Percentiles rank a stretch among this genome's conserved stretches.
These are phyloP conservation scores for Monilinia polystroma DNA, from an alignment of 2,329 filamentous ascomycete genomes.

Conservation along the genomic window DNA sequence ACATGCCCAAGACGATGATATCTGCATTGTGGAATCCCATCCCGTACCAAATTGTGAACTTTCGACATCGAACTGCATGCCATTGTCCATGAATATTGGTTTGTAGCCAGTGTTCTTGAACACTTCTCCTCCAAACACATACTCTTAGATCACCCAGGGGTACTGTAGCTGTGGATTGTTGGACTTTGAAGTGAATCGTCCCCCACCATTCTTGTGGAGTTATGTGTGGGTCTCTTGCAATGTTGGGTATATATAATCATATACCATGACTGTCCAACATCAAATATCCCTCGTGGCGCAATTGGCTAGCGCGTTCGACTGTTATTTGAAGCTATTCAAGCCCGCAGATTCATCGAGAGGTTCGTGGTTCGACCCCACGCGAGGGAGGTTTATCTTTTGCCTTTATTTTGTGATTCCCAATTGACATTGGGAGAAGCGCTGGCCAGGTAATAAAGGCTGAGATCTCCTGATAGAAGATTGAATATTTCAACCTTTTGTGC, in stretches of 20 bases:
- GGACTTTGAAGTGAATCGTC: background rate
- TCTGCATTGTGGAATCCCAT: background rate
- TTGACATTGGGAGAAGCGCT: background rate
- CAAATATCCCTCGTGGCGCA: slow-evolving; percentile 21
- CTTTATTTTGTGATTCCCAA: background rate
- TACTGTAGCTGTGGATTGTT: background rate
- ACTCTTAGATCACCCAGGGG: background rate
- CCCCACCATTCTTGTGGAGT: slow-evolving; percentile 11
- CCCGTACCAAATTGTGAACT: background rate
- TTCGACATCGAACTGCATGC: background rate
- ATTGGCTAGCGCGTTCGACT: no score
- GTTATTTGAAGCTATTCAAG: no score
- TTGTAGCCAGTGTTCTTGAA: background rate
- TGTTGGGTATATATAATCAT: background rate
- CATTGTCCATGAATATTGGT: background rate
- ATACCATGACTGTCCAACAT: background rate
- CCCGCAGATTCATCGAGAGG: no score
- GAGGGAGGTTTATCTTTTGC: background rate
- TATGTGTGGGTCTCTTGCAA: background rate
- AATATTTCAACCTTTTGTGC: background rate
- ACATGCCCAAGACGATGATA: background rate
- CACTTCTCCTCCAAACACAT: background rate
- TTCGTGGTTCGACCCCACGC: slow-evolving; percentile 6
- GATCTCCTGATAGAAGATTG: background rate
- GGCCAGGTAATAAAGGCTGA: background rate